Evolutionary conservation across 2,329 filamentous ascomycete species (phyloP).

Genomic region (Lasiodiplodia hormozganensis): DNA sequence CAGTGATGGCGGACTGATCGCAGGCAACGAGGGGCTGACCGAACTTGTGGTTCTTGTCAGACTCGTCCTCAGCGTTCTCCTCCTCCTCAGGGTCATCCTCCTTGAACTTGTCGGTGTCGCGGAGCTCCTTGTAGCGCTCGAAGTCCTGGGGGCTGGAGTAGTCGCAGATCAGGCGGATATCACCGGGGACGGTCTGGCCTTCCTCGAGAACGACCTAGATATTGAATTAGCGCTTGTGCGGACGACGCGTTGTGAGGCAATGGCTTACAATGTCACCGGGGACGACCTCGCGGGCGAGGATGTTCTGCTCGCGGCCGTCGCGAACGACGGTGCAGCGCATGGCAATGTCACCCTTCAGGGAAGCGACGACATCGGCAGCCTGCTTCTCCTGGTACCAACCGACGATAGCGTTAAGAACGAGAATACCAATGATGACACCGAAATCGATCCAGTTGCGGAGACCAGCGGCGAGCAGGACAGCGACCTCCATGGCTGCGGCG

Average conservation of each 20-base stretch:
- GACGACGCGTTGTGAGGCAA: slow-evolving; percentile 50
- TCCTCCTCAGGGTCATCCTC: slow-evolving; percentile 66
- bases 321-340: slow-evolving; percentile 74
- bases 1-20: slow-evolving; percentile 82
- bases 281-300: slow-evolving; percentile 76
- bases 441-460: slow-evolving; percentile 79
- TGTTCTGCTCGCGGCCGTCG: slow-evolving; percentile 70
- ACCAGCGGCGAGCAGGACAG: slow-evolving; percentile 75
- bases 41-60: slow-evolving; percentile 59
- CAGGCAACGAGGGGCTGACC: slow-evolving; percentile 73
- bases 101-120: slow-evolving; percentile 58
- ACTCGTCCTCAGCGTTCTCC: slow-evolving; percentile 62
- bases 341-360: slow-evolving; percentile 78
- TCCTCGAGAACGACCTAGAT: slow-evolving; percentile 69
- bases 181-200: slow-evolving; percentile 73
- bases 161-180: slow-evolving; percentile 75
- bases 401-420: slow-evolving; percentile 76
- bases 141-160: slow-evolving; percentile 72
- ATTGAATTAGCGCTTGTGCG: slow-evolving; percentile 5
- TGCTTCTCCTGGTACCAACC: slow-evolving; percentile 86
- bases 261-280: slow-evolving; percentile 69
- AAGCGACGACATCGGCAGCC: slow-evolving; percentile 77
- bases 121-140: slow-evolving; percentile 70
- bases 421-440: slow-evolving; percentile 78
- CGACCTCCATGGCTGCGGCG: slow-evolving; percentile 73